A percentile compares a stretch with the other conserved stretches of the same genome.
These are phyloP conservation scores for Colletotrichum nymphaeae DNA, from an alignment of 2,329 filamentous ascomycete genomes.

Conservation along the genomic window DNA sequence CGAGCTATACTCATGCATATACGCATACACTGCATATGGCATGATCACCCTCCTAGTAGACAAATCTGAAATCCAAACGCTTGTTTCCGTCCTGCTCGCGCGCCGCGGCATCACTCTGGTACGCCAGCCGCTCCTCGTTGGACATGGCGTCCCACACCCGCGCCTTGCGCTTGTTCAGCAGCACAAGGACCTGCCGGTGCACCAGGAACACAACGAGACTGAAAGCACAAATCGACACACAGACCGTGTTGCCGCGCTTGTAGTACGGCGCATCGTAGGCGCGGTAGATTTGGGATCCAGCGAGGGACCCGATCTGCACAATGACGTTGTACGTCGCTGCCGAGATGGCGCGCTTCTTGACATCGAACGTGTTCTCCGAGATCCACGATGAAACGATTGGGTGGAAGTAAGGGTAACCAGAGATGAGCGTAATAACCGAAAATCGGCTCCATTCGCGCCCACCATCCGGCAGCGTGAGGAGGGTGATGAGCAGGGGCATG, in stretches of 20 bases:
- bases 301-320: conserved; percentile 56
- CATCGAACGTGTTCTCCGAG: conserved; percentile 60
- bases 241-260: conserved; percentile 66
- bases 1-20: no score
- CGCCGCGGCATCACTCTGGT: conserved; percentile 51
- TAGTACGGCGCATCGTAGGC: conserved; percentile 66
- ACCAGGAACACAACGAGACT: conserved; percentile 61
- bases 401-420: conserved; percentile 69
- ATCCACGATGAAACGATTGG: conserved; percentile 64
- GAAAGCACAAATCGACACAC: conserved; percentile 63
- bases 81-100: conserved; percentile 59
- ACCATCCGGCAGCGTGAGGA: conserved; percentile 53
- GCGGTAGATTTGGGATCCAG: conserved; percentile 61
- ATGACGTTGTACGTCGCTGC: conserved; percentile 64
- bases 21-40: background rate
- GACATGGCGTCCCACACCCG: conserved; percentile 52
- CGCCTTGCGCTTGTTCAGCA: conserved; percentile 50
- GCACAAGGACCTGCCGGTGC: conserved; percentile 56
- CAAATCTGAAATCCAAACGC: conserved; percentile 43
- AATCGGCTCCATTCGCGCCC: conserved; percentile 64
- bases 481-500: conserved; percentile 63
- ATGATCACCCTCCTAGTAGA: background rate
- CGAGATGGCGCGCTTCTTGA: conserved; percentile 60
- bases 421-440: conserved; percentile 61
- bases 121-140: conserved; percentile 49